Evolutionary conservation across 345 rosid genomes (phyloP).

Genomic region (Gossypium australe): DNA sequence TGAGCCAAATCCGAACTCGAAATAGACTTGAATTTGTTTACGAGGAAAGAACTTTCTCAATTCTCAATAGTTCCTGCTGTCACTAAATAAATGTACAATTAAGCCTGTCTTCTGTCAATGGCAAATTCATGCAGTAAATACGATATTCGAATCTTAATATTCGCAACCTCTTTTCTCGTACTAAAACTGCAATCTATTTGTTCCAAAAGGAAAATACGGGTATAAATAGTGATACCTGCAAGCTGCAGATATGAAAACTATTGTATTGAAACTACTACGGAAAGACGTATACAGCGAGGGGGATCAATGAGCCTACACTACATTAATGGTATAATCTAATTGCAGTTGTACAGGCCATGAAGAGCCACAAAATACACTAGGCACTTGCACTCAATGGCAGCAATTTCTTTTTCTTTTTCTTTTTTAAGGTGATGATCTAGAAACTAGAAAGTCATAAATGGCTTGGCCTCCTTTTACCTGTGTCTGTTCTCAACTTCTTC

Average conservation of each 20-base stretch:
- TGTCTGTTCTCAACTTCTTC: constrained; percentile 89
- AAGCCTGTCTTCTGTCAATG: not conserved
- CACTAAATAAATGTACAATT: constrained; percentile 20
- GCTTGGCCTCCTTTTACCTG: constrained; percentile 89
- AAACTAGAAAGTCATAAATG: constrained; percentile 44
- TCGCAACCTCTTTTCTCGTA: too few relatives aligned
- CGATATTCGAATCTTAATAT: too few relatives aligned
- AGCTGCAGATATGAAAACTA: constrained; percentile 19
- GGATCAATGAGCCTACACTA: constrained; percentile 28
- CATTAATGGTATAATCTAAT: constrained; percentile 23
- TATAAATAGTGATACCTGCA: not conserved
- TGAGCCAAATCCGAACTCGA: not conserved
- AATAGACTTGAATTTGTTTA: not conserved
- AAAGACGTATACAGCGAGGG: constrained; percentile 21
- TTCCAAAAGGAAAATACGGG: too few relatives aligned
- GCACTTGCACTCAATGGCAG: constrained; percentile 15
- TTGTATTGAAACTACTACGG: constrained; percentile 20
- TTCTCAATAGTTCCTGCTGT: constrained; percentile 5
- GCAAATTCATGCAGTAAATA: not conserved
- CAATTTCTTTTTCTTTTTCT: not conserved
- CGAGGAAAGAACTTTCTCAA: not conserved
- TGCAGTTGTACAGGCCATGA: constrained; percentile 25
- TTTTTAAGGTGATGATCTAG: constrained; percentile 13
- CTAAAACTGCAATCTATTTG: too few relatives aligned
- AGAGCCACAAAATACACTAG: constrained; percentile 15